phyloP scores from a whole-genome alignment of 2,329 filamentous ascomycete species.

The Pseudopithomyces maydicus region DNA sequence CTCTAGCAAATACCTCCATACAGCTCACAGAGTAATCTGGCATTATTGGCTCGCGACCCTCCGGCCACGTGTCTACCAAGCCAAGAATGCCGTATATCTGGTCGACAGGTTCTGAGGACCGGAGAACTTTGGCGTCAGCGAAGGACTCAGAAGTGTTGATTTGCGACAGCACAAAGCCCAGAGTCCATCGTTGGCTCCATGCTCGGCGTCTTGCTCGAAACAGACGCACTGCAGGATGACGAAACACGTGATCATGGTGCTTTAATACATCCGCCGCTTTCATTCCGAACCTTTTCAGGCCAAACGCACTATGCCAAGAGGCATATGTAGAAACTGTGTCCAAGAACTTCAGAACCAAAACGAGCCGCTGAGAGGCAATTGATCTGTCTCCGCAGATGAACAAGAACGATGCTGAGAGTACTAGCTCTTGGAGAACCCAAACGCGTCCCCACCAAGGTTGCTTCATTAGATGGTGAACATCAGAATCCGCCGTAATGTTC shows the following conservation, averaged over 20 bases:
- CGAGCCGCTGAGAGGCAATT: not conserved
- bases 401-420: not conserved
- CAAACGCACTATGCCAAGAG: too few relatives aligned
- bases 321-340: too few relatives aligned
- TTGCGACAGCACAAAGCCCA: not conserved
- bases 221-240: too few relatives aligned
- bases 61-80: not conserved
- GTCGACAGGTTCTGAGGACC: not conserved
- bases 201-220: too few relatives aligned
- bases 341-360: not conserved
- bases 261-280: too few relatives aligned
- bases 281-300: too few relatives aligned
- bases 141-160: too few relatives aligned
- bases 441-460: not conserved
- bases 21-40: not conserved
- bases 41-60: not conserved
- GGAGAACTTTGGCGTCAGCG: not conserved
- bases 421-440: conserved; percentile 1
- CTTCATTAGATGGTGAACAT: not conserved
- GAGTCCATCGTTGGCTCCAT: not conserved
- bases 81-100: not conserved
- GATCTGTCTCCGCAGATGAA: not conserved
- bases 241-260: too few relatives aligned
- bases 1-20: not conserved
- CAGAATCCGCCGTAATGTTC: not conserved